These are phyloP conservation scores for Mytilinidion resinicola DNA, from an alignment of 495 filamentous ascomycete genomes.

Conservation along the genomic window DNA sequence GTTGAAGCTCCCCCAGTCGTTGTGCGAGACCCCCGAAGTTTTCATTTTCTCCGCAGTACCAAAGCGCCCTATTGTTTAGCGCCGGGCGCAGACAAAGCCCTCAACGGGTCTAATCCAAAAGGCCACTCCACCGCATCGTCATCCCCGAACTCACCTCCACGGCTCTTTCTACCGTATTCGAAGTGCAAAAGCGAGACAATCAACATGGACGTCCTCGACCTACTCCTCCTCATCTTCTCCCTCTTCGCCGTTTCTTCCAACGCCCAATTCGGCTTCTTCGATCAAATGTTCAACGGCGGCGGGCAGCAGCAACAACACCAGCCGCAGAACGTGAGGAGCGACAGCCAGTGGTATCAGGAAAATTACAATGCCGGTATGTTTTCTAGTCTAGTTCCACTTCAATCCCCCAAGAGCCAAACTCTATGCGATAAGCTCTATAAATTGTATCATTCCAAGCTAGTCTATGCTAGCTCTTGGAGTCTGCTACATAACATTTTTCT, in stretches of 20 bases:
- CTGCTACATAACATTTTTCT: no score
- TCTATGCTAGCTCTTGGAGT: no score
- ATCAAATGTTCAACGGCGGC: conserved; percentile 70
- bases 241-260: conserved; percentile 44
- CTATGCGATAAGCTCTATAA: no score
- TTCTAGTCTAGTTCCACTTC: not conserved
- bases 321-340: conserved; percentile 70
- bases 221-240: conserved; percentile 37
- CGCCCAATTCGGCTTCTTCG: conserved; percentile 70
- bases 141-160: conserved; percentile 6
- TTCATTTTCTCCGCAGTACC: not conserved
- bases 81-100: no score
- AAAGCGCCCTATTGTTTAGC: no score
- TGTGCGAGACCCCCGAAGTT: not conserved
- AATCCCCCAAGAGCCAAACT: not conserved
- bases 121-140: conserved; percentile 1
- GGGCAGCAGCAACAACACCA: conserved; percentile 56
- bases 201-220: conserved; percentile 23
- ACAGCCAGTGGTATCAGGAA: conserved; percentile 67
- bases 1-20: not conserved
- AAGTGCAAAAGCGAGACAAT: not conserved
- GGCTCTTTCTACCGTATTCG: conserved; percentile 1
- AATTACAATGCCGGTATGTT: conserved; percentile 58
- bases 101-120: not conserved
- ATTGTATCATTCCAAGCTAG: no score